phyloP scores from a whole-genome alignment of 2,329 filamentous ascomycete species.

The Botrytis aclada region DNA sequence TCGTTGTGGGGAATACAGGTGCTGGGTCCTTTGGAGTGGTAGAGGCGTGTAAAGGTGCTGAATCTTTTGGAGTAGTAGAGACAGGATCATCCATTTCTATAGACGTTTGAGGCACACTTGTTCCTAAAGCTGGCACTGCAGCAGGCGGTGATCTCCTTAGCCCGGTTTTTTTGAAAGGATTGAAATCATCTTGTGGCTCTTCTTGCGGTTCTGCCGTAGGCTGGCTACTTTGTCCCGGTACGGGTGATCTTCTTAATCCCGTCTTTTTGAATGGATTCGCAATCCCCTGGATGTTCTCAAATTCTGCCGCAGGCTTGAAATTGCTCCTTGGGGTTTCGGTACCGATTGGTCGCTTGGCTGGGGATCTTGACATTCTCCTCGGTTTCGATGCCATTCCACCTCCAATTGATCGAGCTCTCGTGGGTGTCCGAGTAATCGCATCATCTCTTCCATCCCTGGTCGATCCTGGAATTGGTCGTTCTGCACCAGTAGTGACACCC shows the following conservation, averaged over 20 bases:
- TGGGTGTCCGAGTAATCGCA: slow-evolving; percentile 21
- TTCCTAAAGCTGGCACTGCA: slow-evolving; percentile 3
- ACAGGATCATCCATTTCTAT: neutral
- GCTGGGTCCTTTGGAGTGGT: slow-evolving; percentile 23
- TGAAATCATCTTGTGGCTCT: slow-evolving; percentile 17
- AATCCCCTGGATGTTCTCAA: slow-evolving; percentile 17
- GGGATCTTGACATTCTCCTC: slow-evolving; percentile 34
- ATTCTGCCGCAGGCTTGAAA: slow-evolving; percentile 14
- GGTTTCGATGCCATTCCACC: slow-evolving; percentile 31
- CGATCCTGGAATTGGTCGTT: slow-evolving; percentile 19
- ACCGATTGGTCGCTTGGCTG: slow-evolving; percentile 23
- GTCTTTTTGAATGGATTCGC: slow-evolving; percentile 35
- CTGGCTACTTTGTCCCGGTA: slow-evolving; percentile 17
- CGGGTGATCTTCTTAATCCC: slow-evolving; percentile 32
- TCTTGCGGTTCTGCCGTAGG: slow-evolving; percentile 2
- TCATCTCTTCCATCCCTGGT: slow-evolving; percentile 2
- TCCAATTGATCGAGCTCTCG: slow-evolving; percentile 22
- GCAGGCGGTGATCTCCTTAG: slow-evolving; percentile 24
- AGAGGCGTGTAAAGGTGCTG: slow-evolving; percentile 17
- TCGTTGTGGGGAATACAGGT: slow-evolving; percentile 13
- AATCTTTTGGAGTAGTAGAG: slow-evolving; percentile 23
- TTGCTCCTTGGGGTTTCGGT: slow-evolving; percentile 19
- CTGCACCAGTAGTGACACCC: slow-evolving; percentile 22
- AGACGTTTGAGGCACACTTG: neutral
- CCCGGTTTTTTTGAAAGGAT: slow-evolving; percentile 23